Conservation (phyloP, 257 asterid species). For the Solanum appendiculatum region DNA sequence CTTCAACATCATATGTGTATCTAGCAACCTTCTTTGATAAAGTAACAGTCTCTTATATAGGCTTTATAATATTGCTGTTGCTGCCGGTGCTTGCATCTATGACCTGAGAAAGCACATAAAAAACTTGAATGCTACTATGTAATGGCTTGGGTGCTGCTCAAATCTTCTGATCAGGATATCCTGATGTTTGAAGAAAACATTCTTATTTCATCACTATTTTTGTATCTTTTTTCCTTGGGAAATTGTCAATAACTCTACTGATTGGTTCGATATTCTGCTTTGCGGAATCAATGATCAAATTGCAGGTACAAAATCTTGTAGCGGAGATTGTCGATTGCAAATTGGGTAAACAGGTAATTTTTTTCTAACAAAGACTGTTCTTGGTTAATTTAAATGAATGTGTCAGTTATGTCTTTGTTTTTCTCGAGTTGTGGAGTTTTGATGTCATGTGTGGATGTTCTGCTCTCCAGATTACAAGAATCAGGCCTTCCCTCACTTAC, state of each 20-base stretch:
- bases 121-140: neutral
- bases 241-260: neutral
- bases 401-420: neutral
- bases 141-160: neutral
- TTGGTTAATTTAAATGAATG: neutral
- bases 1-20: neutral
- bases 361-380: neutral
- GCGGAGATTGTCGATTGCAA: constrained; percentile 88
- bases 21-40: neutral
- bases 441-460: neutral
- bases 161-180: neutral
- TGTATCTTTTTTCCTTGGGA: neutral
- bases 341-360: constrained; percentile 81
- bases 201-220: neutral
- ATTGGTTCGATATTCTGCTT: neutral
- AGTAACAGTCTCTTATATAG: neutral
- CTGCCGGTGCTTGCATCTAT: neutral
- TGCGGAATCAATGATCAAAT: neutral
- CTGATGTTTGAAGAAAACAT: neutral
- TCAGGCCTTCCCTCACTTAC: constrained; percentile 78
- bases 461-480: constrained; percentile 56
- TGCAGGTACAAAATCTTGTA: constrained; percentile 87
- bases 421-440: neutral
- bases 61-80: neutral
- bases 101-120: neutral